These are phyloP conservation scores for Colletotrichum navitas DNA, from an alignment of 2,329 filamentous ascomycete genomes.

Conservation along the genomic window DNA sequence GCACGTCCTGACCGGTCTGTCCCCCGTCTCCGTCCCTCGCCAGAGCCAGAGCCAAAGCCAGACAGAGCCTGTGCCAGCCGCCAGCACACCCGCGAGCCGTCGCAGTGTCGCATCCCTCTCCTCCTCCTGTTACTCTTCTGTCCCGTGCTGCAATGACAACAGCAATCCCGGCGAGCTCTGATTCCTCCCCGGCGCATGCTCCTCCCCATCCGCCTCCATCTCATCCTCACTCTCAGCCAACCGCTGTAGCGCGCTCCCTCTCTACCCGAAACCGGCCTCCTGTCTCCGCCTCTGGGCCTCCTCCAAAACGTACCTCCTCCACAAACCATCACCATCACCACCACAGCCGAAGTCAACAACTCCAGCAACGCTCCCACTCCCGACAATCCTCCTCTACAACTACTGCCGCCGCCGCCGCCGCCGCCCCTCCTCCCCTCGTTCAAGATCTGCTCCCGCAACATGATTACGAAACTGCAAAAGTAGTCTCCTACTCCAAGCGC, in stretches of 20 bases:
- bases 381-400: conserved; percentile 54
- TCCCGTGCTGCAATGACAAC: conserved; percentile 50
- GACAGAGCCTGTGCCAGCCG: conserved; percentile 11
- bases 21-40: conserved; percentile 1
- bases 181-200: conserved; percentile 47
- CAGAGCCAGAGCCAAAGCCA: conserved; percentile 12
- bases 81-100: conserved; percentile 12
- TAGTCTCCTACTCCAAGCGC: conserved; percentile 73
- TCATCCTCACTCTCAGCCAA: conserved; percentile 44
- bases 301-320: conserved; percentile 44
- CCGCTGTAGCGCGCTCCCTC: conserved; percentile 52
- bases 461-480: conserved; percentile 80
- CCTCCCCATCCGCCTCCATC: conserved; percentile 34
- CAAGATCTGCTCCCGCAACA: conserved; percentile 66
- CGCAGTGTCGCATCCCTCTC: conserved; percentile 31
- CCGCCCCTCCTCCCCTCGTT: conserved; percentile 51
- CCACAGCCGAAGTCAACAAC: conserved; percentile 49
- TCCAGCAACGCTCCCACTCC: conserved; percentile 48
- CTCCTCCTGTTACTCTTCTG: neutral
- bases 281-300: conserved; percentile 42
- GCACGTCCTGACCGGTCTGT: conserved; percentile 10
- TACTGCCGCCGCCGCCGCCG: conserved; percentile 2
- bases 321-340: conserved; percentile 49
- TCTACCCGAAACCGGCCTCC: conserved; percentile 54
- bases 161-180: conserved; percentile 50